Evolutionary conservation across 441 rosid genomes (phyloP).

Genomic region (Pelargonium citronellum): DNA sequence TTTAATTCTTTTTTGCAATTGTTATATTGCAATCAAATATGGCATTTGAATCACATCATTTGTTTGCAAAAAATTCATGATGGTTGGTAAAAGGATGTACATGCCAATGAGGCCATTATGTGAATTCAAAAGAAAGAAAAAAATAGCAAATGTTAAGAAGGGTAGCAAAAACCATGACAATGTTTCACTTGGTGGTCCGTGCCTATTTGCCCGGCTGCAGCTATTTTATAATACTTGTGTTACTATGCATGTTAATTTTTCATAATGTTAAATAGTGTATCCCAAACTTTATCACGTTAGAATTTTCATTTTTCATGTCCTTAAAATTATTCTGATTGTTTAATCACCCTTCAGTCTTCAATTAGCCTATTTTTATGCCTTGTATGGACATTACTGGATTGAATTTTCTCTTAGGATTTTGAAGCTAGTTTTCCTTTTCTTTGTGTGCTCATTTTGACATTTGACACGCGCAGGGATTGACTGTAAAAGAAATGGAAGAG

Average conservation of each 20-base stretch:
- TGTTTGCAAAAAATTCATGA: neutral
- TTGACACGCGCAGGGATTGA: constrained; percentile 57
- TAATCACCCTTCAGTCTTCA: neutral
- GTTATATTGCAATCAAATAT: neutral
- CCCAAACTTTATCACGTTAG: neutral
- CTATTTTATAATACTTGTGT: neutral
- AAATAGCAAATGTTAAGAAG: neutral
- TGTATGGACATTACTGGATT: neutral
- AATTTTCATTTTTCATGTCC: neutral
- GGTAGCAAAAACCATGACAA: neutral
- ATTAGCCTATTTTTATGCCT: neutral
- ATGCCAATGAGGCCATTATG: neutral
- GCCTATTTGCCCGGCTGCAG: neutral
- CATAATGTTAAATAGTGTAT: neutral
- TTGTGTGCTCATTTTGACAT: constrained; percentile 6
- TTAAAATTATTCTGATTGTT: neutral
- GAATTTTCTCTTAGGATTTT: neutral
- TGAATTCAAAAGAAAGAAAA: neutral
- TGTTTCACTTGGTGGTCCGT: neutral
- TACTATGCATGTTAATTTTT: neutral
- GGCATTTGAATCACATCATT: neutral
- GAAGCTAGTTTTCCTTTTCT: neutral
- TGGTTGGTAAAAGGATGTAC: neutral
- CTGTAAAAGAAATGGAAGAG: constrained; percentile 85
- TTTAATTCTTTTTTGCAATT: neutral